Percentiles rank a stretch among this genome's conserved stretches.
Conservation (phyloP, 139 green algal genomes). For the Micromonas commoda region DNA sequence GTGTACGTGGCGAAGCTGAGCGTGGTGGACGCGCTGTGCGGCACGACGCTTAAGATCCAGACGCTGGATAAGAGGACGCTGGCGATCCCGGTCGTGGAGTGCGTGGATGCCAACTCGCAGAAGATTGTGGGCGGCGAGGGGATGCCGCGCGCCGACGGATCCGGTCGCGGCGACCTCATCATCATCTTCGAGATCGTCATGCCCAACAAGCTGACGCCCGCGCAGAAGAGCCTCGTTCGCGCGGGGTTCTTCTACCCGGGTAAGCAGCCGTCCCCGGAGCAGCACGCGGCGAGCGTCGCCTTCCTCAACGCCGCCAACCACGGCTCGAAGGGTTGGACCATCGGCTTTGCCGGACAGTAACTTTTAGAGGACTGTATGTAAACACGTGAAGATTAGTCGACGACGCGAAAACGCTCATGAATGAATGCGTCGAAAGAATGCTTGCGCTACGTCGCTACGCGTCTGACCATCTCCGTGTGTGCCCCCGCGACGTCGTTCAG, state of each 20-base stretch:
- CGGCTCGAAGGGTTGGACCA: neutral
- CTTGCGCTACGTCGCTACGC: too few species aligned
- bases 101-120: constrained; percentile 52
- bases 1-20: constrained; percentile 58
- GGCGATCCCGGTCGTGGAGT: constrained; percentile 50
- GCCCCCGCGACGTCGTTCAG: too few species aligned
- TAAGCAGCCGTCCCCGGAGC: constrained; percentile 43
- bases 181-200: constrained; percentile 64
- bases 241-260: constrained; percentile 58
- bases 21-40: constrained; percentile 57
- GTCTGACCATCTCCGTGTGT: too few species aligned
- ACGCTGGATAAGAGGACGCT: constrained; percentile 57
- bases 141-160: constrained; percentile 24
- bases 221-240: constrained; percentile 61
- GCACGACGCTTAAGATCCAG: constrained; percentile 47
- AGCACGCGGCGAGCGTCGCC: neutral
- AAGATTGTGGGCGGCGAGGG: constrained; percentile 44
- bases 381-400: too few species aligned
- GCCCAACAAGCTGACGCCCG: constrained; percentile 51
- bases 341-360: too few species aligned
- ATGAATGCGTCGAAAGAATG: too few species aligned
- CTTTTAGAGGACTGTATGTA: too few species aligned
- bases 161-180: constrained; percentile 46
- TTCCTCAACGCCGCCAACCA: constrained; percentile 1
- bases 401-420: too few species aligned